These are phyloP conservation scores for Teratosphaeria destructans DNA, from an alignment of 2,329 filamentous ascomycete genomes.

Conservation along the genomic window DNA sequence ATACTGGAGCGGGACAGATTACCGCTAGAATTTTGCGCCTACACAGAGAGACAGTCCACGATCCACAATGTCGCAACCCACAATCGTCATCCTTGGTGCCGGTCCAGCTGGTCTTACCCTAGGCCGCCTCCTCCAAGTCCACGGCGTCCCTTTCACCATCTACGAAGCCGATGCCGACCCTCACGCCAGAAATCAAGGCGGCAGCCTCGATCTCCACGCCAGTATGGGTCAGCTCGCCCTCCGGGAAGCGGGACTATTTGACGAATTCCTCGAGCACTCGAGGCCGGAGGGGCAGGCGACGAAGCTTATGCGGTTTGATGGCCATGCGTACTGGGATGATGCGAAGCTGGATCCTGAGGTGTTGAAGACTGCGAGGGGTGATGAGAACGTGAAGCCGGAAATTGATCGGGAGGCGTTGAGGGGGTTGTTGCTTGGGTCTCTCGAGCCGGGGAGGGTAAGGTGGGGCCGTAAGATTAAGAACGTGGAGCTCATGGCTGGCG, in stretches of 20 bases:
- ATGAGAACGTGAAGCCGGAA: slow-evolving; percentile 18
- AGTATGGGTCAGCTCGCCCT: slow-evolving; percentile 19
- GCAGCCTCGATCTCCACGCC: slow-evolving; percentile 22
- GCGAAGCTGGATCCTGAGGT: slow-evolving; percentile 4
- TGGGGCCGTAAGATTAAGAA: neutral
- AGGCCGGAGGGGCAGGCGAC: slow-evolving; percentile 5
- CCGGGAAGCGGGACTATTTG: slow-evolving; percentile 15
- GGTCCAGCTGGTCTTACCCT: slow-evolving; percentile 21
- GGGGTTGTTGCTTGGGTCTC: neutral
- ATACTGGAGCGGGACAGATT: too few species aligned
- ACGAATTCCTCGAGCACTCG: slow-evolving; percentile 16
- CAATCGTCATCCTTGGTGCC: slow-evolving; percentile 9
- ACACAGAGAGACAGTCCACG: too few species aligned
- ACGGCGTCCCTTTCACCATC: slow-evolving; percentile 15
- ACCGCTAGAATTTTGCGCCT: too few species aligned
- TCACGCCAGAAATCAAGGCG: slow-evolving; percentile 11
- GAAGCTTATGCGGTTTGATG: slow-evolving; percentile 21
- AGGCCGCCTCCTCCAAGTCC: slow-evolving; percentile 16
- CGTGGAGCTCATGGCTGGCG: neutral
- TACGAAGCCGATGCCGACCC: slow-evolving; percentile 18
- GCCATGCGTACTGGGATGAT: slow-evolving; percentile 14
- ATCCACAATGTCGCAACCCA: neutral
- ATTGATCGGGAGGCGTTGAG: slow-evolving; percentile 8
- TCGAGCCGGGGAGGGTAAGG: neutral
- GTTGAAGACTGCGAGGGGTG: slow-evolving; percentile 8